Evolutionary conservation across 1,284 basidiomycete genomes (phyloP), one percentile per base, ranked within the genome.

Genomic region (Moesziomyces sp.): DNA sequence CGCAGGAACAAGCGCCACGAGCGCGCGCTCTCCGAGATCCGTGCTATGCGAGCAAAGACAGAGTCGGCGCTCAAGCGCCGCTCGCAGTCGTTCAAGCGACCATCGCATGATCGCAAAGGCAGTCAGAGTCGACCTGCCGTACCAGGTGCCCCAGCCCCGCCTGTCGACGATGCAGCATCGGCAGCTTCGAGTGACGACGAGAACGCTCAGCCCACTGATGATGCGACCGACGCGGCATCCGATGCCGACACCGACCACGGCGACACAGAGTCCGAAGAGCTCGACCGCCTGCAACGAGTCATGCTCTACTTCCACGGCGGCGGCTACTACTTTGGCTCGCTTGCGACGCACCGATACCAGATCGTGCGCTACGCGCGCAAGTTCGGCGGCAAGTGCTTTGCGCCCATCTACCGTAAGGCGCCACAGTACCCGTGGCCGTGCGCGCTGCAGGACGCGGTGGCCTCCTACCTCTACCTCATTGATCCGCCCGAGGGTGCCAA

Each of bases 391-490:
- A 76, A 84, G 11, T 85, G 84, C 0, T 85, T 86, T 34, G 82
- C 85, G 2, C 80, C 82, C 13, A 78, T 82, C 65, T 85, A 85
- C 59, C 80, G 84, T 24, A 81, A 82, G 57, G 81, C 82, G 13
- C 81, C 82, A 3, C 74, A 81, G 42, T 82, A 78, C 21, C 96
- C 96, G 0, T 99, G 97, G 85, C 96, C 96, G 0, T 98, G 96
- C 77, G 93, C 92, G 0, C 86, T 98, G 16, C 93, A 96, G 80
- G 94, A 97, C 84, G 86, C 90, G 49, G 81, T 97, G 11, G 92
- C 94, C 1, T 91, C 93, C 6, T 97, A 88, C 87, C 88, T 88
- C 84, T 98, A 87, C 86, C 88, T 88, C 83, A 89, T 87, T 85
- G 89, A 84, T 70, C 93, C 93, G 0, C 93, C 93, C 1, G 86